Conservation (phyloP, 495 filamentous ascomycete species). For the Neurospora sp. region DNA sequence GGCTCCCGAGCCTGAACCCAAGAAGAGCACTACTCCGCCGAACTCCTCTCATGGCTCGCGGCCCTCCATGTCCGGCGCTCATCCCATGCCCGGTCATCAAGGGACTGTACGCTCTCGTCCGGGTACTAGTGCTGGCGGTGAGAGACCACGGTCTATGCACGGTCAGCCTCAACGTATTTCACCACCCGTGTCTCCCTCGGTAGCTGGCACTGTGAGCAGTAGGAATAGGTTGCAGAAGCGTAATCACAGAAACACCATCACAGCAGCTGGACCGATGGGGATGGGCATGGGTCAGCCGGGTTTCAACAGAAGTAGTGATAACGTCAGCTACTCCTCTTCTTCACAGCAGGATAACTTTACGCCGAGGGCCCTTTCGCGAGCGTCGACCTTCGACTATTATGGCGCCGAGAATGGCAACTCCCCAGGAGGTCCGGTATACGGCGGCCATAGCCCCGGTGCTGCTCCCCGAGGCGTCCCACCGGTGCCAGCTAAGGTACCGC, state of each 20-base stretch:
- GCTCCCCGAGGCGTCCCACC: slow-evolving; percentile 40
- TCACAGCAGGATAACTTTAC: slow-evolving; percentile 36
- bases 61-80: slow-evolving; percentile 35
- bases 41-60: slow-evolving; percentile 36
- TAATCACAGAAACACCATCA: slow-evolving; percentile 28
- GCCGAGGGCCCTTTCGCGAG: slow-evolving; percentile 27
- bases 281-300: slow-evolving; percentile 13
- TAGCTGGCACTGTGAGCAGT: slow-evolving; percentile 14
- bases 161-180: background rate
- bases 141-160: slow-evolving; percentile 15
- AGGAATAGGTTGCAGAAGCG: slow-evolving; percentile 60
- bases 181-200: slow-evolving; percentile 9
- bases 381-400: slow-evolving; percentile 33
- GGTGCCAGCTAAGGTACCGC: slow-evolving; percentile 67
- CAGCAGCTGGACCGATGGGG: slow-evolving; percentile 20
- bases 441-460: slow-evolving; percentile 16
- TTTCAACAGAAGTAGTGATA: slow-evolving; percentile 10
- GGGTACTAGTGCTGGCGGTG: background rate
- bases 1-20: slow-evolving; percentile 87
- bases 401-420: slow-evolving; percentile 25
- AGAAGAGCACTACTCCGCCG: slow-evolving; percentile 38
- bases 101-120: background rate
- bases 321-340: slow-evolving; percentile 15
- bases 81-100: slow-evolving; percentile 27
- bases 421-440: slow-evolving; percentile 1